Base-by-base conservation (phyloP, 2,329 filamentous ascomycete genomes). In the Aspergillus neoniger region DNA sequence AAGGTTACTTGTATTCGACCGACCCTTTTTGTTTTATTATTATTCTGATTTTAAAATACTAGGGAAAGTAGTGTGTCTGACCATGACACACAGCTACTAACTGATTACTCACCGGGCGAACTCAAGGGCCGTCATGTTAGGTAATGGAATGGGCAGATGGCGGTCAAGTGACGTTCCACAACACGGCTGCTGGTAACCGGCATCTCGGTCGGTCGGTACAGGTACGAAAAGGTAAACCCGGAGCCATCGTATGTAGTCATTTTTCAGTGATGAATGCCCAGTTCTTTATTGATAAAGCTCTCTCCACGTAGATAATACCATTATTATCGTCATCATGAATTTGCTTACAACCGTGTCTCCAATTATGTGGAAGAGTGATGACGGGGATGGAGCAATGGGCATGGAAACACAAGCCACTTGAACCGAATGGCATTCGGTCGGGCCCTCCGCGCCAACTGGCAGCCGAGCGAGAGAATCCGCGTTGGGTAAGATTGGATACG, bases 131-230 rank as follows among this genome's bases (percentile, higher is more conserved):
- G 57, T 38, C 30, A 44, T 32, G 63, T 67, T 67, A 67, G 61
- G 64, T 67, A 66, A 67, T 65, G 55, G 55, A 51, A 50, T 58
- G 57, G 41, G 47, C 39, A 47, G 48, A 51, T 44, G 56, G 50
- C 48, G 56, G 61, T 62, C 64, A 67, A 62, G 62, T 63, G 58
- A 67, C 55, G 65, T 67, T 66, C 57, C 65, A 65, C 65, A 36
- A 58, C 43, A 55, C 65, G 60, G 60, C 63, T 66, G 64, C 58
- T 67, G 65, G 57, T 65, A 67, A 61, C 65, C 64, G 65, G 63
- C 63, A 58, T 61, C 58, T 59, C 51, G 55, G 48, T 59, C 51
- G 55, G 48, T 63, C 59, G 61, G 59, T 50, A 58, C 47, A 50
- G 52, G 48, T 36, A 28, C 39, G 21, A 43, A 43, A 14, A 25